These are phyloP conservation scores for Melanomma pulvis-pyrius DNA, from an alignment of 495 filamentous ascomycete species.

Conservation along the genomic window DNA sequence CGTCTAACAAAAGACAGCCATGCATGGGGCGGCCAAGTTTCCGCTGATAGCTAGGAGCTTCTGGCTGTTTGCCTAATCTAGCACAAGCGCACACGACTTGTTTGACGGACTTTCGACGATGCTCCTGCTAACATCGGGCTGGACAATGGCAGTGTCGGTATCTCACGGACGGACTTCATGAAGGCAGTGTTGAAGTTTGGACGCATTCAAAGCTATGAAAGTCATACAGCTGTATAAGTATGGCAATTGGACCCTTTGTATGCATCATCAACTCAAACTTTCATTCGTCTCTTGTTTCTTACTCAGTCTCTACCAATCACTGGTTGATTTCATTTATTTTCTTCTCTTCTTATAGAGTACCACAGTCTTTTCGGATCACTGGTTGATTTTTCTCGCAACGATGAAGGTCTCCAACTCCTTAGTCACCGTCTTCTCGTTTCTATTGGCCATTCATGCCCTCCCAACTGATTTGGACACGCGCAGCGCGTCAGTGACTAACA, in stretches of 20 bases:
- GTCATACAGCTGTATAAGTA: not conserved
- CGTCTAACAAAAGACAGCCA: not conserved
- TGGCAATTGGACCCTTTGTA: not conserved
- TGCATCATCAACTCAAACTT: not conserved
- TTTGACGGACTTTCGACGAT: not conserved
- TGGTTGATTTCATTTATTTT: not conserved
- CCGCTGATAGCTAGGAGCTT: not conserved
- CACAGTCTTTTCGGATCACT: not conserved
- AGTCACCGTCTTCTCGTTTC: not conserved
- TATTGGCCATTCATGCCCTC: not conserved
- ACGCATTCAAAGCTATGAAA: not conserved
- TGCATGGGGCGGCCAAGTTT: not conserved
- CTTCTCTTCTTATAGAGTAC: not conserved
- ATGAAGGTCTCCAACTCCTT: slow-evolving; percentile 1
- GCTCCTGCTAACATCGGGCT: not conserved
- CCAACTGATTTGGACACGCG: not conserved
- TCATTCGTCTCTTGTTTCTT: not conserved
- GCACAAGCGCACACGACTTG: not conserved
- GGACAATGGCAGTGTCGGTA: not conserved
- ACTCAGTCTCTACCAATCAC: not conserved
- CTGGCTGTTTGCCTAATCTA: not conserved
- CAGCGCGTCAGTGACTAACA: not conserved
- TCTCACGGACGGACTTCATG: not conserved
- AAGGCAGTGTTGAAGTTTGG: not conserved
- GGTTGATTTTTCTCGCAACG: not conserved